Conservation (phyloP, 805 yeast species). For the Metschnikowia kofuensis region DNA sequence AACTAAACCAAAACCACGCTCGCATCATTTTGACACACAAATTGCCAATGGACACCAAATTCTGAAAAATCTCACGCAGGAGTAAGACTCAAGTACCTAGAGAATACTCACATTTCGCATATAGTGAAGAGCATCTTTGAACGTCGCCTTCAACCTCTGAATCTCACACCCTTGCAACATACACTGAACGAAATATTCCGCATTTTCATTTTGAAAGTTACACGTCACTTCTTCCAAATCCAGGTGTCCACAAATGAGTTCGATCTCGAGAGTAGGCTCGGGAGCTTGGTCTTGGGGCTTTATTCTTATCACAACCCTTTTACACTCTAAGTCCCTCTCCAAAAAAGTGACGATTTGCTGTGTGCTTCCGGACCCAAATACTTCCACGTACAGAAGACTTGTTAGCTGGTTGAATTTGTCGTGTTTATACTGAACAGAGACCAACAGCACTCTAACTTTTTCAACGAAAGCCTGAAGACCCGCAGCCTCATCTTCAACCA, state of each 20-base stretch:
- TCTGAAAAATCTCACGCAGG: too few species aligned
- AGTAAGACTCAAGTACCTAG: neutral
- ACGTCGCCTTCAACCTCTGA: neutral
- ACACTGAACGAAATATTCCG: conserved; percentile 6
- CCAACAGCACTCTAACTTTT: conserved; percentile 22
- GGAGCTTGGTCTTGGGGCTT: conserved; percentile 1
- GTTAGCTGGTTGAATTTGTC: conserved; percentile 26
- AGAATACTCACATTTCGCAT: conserved; percentile 5
- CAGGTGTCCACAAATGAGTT: conserved; percentile 22
- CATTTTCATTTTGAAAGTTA: neutral
- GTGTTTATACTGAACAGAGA: conserved; percentile 29
- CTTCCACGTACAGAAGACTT: neutral
- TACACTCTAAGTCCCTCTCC: conserved; percentile 28
- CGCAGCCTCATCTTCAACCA: conserved; percentile 12
- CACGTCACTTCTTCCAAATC: conserved; percentile 10
- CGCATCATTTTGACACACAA: too few species aligned
- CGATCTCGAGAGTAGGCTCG: conserved; percentile 13
- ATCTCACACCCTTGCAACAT: conserved; percentile 10
- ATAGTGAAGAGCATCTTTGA: conserved; percentile 5
- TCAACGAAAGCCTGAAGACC: conserved; percentile 23
- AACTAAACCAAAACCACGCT: too few species aligned
- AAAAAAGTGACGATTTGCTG: conserved; percentile 13
- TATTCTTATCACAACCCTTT: conserved; percentile 17
- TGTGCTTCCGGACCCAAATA: neutral
- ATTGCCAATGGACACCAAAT: too few species aligned